Percentiles rank a stretch among this genome's conserved stretches.
Evolutionary conservation across 805 yeast genomes (phyloP).

Genomic region (Starmerella scarabaei): DNA sequence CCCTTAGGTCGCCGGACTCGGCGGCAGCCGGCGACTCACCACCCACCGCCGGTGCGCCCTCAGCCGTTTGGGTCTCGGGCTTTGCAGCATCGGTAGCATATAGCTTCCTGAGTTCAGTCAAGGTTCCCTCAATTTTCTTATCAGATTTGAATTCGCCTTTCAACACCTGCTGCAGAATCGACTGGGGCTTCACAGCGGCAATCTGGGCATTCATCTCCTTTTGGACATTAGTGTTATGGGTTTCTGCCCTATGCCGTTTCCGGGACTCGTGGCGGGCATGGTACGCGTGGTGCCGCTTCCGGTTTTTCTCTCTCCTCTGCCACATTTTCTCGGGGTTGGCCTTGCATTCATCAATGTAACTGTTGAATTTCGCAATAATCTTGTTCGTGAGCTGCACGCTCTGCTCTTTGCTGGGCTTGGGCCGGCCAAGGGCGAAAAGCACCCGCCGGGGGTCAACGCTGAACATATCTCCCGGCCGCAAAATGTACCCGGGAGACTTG

Average conservation of each 20-base stretch:
- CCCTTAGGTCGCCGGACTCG: neutral
- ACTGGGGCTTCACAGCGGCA: constrained; percentile 25
- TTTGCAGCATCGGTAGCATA: neutral
- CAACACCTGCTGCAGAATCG: constrained; percentile 23
- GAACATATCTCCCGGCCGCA: constrained; percentile 78
- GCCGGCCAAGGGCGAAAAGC: constrained; percentile 67
- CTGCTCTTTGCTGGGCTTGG: constrained; percentile 61
- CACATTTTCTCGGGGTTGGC: constrained; percentile 46
- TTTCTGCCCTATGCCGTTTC: constrained; percentile 21
- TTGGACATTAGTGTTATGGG: constrained; percentile 36
- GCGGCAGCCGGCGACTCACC: neutral
- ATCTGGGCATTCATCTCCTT: constrained; percentile 32
- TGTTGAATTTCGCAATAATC: constrained; percentile 67
- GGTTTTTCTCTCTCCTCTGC: constrained; percentile 25
- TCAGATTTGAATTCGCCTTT: constrained; percentile 23
- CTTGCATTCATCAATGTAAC: constrained; percentile 47
- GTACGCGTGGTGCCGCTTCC: constrained; percentile 21
- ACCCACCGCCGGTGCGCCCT: neutral
- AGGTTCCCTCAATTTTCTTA: constrained; percentile 23
- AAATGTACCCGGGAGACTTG: constrained; percentile 62
- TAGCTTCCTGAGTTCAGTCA: constrained; percentile 32
- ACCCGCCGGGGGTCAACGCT: constrained; percentile 77
- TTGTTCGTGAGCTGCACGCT: constrained; percentile 56
- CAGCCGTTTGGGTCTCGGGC: neutral
- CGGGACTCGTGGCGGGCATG: constrained; percentile 14